Evolutionary conservation across 108 stramenopile genomes (phyloP).

Genomic region (Fragilariopsis cylindrus): DNA sequence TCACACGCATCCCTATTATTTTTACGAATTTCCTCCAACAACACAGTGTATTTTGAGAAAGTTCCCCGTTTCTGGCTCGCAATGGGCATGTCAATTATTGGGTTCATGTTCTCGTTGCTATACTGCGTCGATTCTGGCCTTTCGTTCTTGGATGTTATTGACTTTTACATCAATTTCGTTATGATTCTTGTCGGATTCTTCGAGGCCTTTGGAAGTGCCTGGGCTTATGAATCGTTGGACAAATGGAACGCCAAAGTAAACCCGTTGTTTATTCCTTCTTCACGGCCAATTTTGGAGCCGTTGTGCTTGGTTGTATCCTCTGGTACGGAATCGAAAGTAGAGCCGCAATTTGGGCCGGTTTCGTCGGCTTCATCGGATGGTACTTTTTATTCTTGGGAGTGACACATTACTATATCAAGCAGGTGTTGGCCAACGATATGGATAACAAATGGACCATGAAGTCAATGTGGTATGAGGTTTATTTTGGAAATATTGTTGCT

Average conservation of each 20-base stretch:
- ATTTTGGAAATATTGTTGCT: conserved; percentile 44
- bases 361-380: conserved; percentile 40
- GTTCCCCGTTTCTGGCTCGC: conserved; percentile 28
- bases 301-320: conserved; percentile 39
- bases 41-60: conserved; percentile 9
- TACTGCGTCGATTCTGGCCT: conserved; percentile 59
- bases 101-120: conserved; percentile 39
- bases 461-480: conserved; percentile 43
- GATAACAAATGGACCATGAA: conserved; percentile 37
- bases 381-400: conserved; percentile 33
- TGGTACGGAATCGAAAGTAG: conserved; percentile 46
- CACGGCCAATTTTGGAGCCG: conserved; percentile 46
- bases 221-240: conserved; percentile 55
- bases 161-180: conserved; percentile 72
- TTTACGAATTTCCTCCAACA: neutral
- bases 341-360: conserved; percentile 39
- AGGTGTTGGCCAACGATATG: conserved; percentile 26
- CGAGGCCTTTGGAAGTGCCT: conserved; percentile 59
- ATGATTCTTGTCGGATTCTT: conserved; percentile 61
- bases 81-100: conserved; percentile 27
- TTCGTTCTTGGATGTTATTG: conserved; percentile 56
- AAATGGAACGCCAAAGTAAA: conserved; percentile 37
- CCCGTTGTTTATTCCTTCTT: conserved; percentile 44
- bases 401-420: conserved; percentile 35
- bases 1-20: neutral